These are phyloP conservation scores for Trametes maxima DNA, from an alignment of 768 basidiomycete species.

Conservation along the genomic window DNA sequence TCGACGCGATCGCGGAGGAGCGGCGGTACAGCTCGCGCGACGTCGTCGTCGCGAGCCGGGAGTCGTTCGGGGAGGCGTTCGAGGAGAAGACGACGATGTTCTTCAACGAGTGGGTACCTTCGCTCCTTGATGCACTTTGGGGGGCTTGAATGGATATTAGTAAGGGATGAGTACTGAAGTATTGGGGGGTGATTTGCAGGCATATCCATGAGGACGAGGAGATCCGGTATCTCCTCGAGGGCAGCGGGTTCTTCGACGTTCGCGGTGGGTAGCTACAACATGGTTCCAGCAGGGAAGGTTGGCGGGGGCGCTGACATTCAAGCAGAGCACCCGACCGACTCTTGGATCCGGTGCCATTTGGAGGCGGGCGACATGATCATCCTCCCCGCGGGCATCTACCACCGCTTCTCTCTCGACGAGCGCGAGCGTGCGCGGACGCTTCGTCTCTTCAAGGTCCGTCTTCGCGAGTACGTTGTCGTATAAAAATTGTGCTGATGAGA, in stretches of 20 bases:
- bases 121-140: not conserved
- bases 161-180: not conserved
- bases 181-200: slow-evolving; percentile 40
- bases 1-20: slow-evolving; percentile 67
- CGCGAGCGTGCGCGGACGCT: slow-evolving; percentile 72
- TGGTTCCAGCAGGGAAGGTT: not conserved
- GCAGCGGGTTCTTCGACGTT: slow-evolving; percentile 93
- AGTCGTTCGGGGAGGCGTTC: slow-evolving; percentile 79
- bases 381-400: slow-evolving; percentile 89
- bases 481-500: not conserved
- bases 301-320: not conserved
- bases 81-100: slow-evolving; percentile 82
- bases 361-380: slow-evolving; percentile 82
- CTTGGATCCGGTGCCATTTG: slow-evolving; percentile 83
- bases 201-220: slow-evolving; percentile 98
- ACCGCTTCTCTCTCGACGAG: slow-evolving; percentile 90
- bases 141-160: not conserved
- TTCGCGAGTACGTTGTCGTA: not conserved
- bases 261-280: slow-evolving; percentile 54
- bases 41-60: slow-evolving; percentile 73
- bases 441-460: slow-evolving; percentile 78
- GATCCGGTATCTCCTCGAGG: slow-evolving; percentile 84
- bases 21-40: slow-evolving; percentile 85
- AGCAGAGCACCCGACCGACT: slow-evolving; percentile 63
- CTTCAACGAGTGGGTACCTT: slow-evolving; percentile 68